phyloP scores from a whole-genome alignment of 192 early-diverging fungal species.

The Mortierella alpina region DNA sequence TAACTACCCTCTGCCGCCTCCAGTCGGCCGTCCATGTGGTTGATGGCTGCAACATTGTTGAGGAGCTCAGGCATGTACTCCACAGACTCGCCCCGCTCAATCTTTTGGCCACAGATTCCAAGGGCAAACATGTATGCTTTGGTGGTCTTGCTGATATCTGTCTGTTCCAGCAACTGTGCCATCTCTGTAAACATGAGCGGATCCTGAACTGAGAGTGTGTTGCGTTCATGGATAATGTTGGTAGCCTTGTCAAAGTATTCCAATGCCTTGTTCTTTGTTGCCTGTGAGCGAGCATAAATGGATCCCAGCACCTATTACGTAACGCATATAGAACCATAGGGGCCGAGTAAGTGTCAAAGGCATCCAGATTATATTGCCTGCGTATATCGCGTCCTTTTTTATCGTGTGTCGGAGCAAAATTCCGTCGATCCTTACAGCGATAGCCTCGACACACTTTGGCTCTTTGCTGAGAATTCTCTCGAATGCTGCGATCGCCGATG shows the following conservation, averaged over 20 bases:
- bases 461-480: conserved; percentile 69
- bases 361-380: not conserved
- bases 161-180: conserved; percentile 73
- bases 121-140: conserved; percentile 58
- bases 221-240: conserved; percentile 63
- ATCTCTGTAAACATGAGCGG: conserved; percentile 72
- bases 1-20: conserved; percentile 59
- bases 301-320: conserved; percentile 64
- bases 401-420: not conserved
- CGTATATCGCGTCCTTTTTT: not conserved
- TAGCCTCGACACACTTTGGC: conserved; percentile 73
- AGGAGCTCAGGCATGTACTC: conserved; percentile 73
- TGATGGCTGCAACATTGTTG: conserved; percentile 89
- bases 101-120: conserved; percentile 47
- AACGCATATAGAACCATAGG: not conserved
- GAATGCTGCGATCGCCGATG: conserved; percentile 60
- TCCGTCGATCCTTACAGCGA: conserved; percentile 53
- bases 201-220: conserved; percentile 58
- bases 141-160: conserved; percentile 56
- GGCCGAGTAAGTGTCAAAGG: not conserved
- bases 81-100: conserved; percentile 39
- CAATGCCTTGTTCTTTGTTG: conserved; percentile 73
- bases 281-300: conserved; percentile 69
- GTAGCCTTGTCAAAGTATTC: conserved; percentile 74
- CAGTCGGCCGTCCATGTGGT: conserved; percentile 62